Conservation (phyloP, 805 yeast species). For the Candida coquimbonensis region DNA sequence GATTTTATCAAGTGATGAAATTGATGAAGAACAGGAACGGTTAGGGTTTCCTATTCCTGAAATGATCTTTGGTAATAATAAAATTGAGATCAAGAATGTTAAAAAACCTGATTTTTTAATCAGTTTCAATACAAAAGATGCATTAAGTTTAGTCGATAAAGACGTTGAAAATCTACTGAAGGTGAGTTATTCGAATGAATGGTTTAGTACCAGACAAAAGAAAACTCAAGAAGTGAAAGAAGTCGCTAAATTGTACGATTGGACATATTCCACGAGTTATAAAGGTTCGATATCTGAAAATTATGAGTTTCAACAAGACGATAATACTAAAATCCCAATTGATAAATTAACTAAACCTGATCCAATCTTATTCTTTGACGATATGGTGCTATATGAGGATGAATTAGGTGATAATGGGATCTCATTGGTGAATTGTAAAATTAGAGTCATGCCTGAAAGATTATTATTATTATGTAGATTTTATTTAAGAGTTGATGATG, state of each 20-base stretch:
- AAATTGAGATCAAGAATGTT: conserved; percentile 43
- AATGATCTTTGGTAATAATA: conserved; percentile 91
- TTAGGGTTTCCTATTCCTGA: conserved; percentile 86
- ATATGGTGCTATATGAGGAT: conserved; percentile 83
- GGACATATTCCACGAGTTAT: conserved; percentile 89
- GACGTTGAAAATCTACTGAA: conserved; percentile 45
- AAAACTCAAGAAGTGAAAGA: conserved; percentile 41
- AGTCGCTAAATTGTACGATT: conserved; percentile 80
- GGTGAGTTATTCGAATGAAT: conserved; percentile 83
- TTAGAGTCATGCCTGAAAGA: conserved; percentile 84
- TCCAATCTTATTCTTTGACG: conserved; percentile 86
- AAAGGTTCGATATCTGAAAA: conserved; percentile 44
- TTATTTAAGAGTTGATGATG: conserved; percentile 86
- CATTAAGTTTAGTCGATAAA: conserved; percentile 52
- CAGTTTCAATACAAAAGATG: conserved; percentile 72
- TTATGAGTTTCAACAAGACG: conserved; percentile 19
- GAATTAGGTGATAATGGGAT: conserved; percentile 96
- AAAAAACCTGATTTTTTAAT: conserved; percentile 36
- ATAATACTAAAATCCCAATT: conserved; percentile 49
- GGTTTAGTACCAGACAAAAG: conserved; percentile 43
- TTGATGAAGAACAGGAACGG: conserved; percentile 53
- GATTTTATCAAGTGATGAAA: conserved; percentile 64
- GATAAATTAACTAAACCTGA: conserved; percentile 65
- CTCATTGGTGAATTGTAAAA: conserved; percentile 65
- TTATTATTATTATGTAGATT: conserved; percentile 68